Percentiles rank a stretch among this genome's conserved stretches.
Conservation (phyloP, 176 grass and related monocot species). For the Triticum dicoccoides region DNA sequence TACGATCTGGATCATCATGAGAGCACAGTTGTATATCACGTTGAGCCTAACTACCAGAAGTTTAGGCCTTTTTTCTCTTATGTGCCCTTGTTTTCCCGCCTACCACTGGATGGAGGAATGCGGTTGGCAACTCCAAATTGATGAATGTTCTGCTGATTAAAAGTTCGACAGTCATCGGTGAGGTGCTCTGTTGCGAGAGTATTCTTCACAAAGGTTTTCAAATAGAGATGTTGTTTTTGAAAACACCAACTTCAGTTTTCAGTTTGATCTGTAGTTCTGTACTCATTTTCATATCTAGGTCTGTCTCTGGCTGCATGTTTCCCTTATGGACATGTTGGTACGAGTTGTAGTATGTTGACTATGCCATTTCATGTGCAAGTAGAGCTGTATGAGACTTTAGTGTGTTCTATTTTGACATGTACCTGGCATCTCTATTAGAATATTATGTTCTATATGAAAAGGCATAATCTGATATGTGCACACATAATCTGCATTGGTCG, state of each 20-base stretch:
- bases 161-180: background rate
- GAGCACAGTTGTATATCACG: background rate
- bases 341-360: background rate
- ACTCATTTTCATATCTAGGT: background rate
- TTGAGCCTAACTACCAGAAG: background rate
- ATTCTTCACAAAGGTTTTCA: background rate
- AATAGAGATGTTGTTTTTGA: background rate
- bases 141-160: background rate
- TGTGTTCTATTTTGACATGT: background rate
- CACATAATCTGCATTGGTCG: background rate
- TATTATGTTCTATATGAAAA: background rate
- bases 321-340: background rate
- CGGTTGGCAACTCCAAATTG: background rate
- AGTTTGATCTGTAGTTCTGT: background rate
- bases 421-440: too few relatives aligned
- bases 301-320: background rate
- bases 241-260: background rate
- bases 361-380: background rate
- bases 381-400: background rate
- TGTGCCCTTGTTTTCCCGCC: background rate
- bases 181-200: background rate
- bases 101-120: background rate
- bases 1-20: background rate
- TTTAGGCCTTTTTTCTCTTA: background rate
- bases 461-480: background rate